Conservation (phyloP, 2,329 filamentous ascomycete genomes). For the Alternaria dauci region DNA sequence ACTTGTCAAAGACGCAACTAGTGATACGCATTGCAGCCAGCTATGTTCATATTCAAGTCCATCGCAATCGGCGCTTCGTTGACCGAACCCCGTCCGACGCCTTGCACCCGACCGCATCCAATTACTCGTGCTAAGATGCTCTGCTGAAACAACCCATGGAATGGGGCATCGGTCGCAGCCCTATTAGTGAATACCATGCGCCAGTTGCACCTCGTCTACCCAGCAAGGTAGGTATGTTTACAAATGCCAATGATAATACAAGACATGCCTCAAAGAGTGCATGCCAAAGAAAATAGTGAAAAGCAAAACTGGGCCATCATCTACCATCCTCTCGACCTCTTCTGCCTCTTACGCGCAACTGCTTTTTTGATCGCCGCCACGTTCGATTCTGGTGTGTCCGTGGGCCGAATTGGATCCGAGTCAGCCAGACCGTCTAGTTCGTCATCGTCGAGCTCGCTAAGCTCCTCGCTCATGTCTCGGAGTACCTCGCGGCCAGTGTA, state of each 20-base stretch:
- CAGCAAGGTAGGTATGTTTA: slow-evolving; percentile 27
- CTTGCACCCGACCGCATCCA: slow-evolving; percentile 13
- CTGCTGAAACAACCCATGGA: slow-evolving; percentile 18
- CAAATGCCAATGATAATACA: slow-evolving; percentile 33
- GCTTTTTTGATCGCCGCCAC: slow-evolving; percentile 40
- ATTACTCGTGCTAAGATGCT: slow-evolving; percentile 33
- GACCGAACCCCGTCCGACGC: slow-evolving; percentile 15
- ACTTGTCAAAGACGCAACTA: background rate
- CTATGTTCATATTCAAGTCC: slow-evolving; percentile 9
- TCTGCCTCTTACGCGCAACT: slow-evolving; percentile 43
- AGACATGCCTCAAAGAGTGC: slow-evolving; percentile 16
- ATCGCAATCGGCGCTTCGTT: slow-evolving; percentile 11
- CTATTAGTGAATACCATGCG: slow-evolving; percentile 19
- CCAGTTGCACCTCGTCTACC: slow-evolving; percentile 22
- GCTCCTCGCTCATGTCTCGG: slow-evolving; percentile 79
- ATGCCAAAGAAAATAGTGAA: slow-evolving; percentile 17
- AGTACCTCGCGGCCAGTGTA: slow-evolving; percentile 77
- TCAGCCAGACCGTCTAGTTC: slow-evolving; percentile 72
- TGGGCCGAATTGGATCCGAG: slow-evolving; percentile 40
- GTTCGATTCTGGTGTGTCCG: slow-evolving; percentile 35
- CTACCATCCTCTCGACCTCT: slow-evolving; percentile 36
- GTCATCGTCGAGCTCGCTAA: slow-evolving; percentile 92
- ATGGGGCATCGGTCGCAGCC: slow-evolving; percentile 5
- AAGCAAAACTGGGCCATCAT: slow-evolving; percentile 2
- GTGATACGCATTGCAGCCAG: background rate